A percentile compares a stretch with the other conserved stretches of the same genome.
Conservation (phyloP, 805 yeast genomes). For the Lachancea meyersii region DNA sequence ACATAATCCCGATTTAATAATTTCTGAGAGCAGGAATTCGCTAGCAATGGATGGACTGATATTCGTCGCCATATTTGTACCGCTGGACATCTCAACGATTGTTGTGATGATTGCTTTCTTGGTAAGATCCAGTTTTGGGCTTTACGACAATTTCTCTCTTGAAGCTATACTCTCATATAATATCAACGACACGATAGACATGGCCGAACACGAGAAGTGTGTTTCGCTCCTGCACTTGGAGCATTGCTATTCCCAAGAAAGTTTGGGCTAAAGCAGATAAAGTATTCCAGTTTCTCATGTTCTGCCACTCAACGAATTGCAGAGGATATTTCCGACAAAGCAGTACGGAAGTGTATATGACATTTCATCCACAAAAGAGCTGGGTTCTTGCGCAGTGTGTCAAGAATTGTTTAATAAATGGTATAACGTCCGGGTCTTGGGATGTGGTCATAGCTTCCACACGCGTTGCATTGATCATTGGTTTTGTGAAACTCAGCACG, state of each 20-base stretch:
- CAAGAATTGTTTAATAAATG: not conserved
- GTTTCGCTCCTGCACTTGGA: not conserved
- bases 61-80: not conserved
- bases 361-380: not conserved
- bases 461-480: conserved; percentile 1
- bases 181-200: not conserved
- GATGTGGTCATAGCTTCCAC: not conserved
- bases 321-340: not conserved
- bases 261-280: not conserved
- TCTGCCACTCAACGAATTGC: not conserved
- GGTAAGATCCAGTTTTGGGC: not conserved
- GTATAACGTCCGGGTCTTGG: not conserved
- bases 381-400: not conserved
- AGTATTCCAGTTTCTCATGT: not conserved
- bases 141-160: not conserved
- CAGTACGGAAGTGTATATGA: not conserved
- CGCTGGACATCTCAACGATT: not conserved
- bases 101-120: not conserved
- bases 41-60: not conserved
- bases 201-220: not conserved
- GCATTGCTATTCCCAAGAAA: not conserved
- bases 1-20: too few relatives aligned
- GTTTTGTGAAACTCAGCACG: conserved; percentile 1
- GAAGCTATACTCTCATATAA: not conserved
- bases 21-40: not conserved